Percentiles rank a stretch among this genome's conserved stretches.
Evolutionary conservation across 106 monocot species (phyloP).

Genomic region (Cymbidium sinense): DNA sequence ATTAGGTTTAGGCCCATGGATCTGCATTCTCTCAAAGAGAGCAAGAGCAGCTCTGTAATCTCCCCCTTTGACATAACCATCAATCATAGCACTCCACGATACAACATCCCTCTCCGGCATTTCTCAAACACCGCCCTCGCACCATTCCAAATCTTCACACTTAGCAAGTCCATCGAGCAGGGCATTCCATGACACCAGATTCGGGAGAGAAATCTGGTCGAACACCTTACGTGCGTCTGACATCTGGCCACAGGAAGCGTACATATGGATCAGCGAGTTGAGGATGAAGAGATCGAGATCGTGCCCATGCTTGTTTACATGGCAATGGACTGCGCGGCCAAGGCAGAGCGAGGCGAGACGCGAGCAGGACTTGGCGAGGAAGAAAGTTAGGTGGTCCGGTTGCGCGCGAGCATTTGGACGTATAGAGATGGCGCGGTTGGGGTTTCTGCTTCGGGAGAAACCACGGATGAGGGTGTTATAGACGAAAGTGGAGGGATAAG

Average conservation of each 20-base stretch:
- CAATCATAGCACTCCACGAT: conserved; percentile 71
- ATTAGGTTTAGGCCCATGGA: conserved; percentile 26
- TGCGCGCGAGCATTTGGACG: conserved; percentile 27
- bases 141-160: conserved; percentile 36
- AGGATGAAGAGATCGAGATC: conserved; percentile 29
- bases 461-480: conserved; percentile 61
- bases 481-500: conserved; percentile 30
- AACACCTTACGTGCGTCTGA: conserved; percentile 32
- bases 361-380: conserved; percentile 52
- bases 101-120: conserved; percentile 54
- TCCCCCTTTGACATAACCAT: conserved; percentile 49
- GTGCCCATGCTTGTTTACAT: conserved; percentile 22
- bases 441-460: conserved; percentile 37
- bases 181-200: conserved; percentile 57
- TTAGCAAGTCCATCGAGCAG: conserved; percentile 49
- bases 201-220: conserved; percentile 36
- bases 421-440: conserved; percentile 37
- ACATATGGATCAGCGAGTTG: conserved; percentile 73
- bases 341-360: conserved; percentile 24
- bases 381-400: conserved; percentile 54
- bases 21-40: conserved; percentile 41
- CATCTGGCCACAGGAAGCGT: conserved; percentile 31
- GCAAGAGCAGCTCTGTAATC: conserved; percentile 35
- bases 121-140: conserved; percentile 43
- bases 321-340: conserved; percentile 31